These are phyloP conservation scores for Naganishia albida DNA, from an alignment of 1,284 basidiomycete genomes.

Conservation along the genomic window DNA sequence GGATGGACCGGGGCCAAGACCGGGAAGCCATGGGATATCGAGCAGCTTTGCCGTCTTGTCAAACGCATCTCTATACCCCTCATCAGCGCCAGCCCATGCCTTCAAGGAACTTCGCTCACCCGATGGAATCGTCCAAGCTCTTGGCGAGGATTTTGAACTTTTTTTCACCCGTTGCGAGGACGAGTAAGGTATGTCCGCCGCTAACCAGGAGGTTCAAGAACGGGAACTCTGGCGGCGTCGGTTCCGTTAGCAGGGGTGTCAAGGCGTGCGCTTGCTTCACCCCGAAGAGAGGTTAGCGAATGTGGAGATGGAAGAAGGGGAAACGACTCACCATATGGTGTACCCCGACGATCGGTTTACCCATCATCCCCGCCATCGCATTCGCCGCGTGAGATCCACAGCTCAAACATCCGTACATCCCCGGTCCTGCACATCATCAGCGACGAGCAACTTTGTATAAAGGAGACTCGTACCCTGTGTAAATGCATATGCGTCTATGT, in stretches of 20 bases:
- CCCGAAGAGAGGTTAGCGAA: background rate
- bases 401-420: constrained; percentile 76
- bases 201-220: constrained; percentile 85
- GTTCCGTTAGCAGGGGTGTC: constrained; percentile 72
- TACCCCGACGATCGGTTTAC: constrained; percentile 80
- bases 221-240: constrained; percentile 67
- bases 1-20: constrained; percentile 68
- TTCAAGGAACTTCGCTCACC: constrained; percentile 44
- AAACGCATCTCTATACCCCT: constrained; percentile 60
- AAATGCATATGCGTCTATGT: constrained; percentile 84
- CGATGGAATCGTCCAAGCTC: constrained; percentile 74
- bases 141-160: constrained; percentile 72
- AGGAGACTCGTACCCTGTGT: constrained; percentile 62
- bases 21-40: constrained; percentile 62
- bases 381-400: constrained; percentile 78
- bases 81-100: constrained; percentile 14
- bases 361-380: constrained; percentile 70
- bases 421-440: constrained; percentile 61
- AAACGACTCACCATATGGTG: constrained; percentile 79
- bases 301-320: background rate
- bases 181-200: constrained; percentile 85
- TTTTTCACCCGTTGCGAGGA: constrained; percentile 66
- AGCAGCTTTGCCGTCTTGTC: constrained; percentile 77
- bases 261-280: constrained; percentile 90
- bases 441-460: background rate